Evolutionary conservation across 352 stramenopile species (phyloP).

Genomic region (Phytophthora uliginosa): DNA sequence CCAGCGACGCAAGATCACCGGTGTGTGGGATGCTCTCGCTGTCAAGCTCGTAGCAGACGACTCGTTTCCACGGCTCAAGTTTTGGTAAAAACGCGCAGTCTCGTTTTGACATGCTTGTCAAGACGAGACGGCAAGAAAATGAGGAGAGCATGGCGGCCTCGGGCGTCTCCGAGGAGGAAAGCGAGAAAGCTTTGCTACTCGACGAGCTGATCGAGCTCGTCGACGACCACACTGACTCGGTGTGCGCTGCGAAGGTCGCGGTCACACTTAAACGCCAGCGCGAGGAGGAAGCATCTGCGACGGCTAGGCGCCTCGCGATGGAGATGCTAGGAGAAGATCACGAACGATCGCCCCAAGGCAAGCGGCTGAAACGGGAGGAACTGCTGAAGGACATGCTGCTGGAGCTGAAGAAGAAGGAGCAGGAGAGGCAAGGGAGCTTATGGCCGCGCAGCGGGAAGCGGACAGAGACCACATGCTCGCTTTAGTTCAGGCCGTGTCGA

Average conservation of each 20-base stretch:
- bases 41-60: not conserved
- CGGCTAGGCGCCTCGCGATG: constrained; percentile 1
- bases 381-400: not conserved
- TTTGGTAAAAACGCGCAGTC: not conserved
- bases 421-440: constrained; percentile 3
- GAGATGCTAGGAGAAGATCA: constrained; percentile 11
- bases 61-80: not conserved
- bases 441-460: constrained; percentile 2
- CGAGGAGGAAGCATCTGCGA: constrained; percentile 7
- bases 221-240: constrained; percentile 2
- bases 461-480: constrained; percentile 3
- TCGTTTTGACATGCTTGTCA: constrained; percentile 12
- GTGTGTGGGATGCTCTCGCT: not conserved
- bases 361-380: not conserved
- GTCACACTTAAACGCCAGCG: constrained; percentile 2
- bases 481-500: constrained; percentile 11
- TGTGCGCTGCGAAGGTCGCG: not conserved
- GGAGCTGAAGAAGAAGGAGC: not conserved
- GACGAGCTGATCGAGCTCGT: constrained; percentile 20
- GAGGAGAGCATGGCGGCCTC: not conserved
- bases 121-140: constrained; percentile 7
- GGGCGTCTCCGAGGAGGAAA: constrained; percentile 7
- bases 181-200: not conserved
- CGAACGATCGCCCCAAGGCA: not conserved
- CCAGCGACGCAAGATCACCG: not conserved